Percentiles rank a stretch among this genome's conserved stretches.
phyloP scores from a whole-genome alignment of 31 red algal genomes.

The Porphyra umbilicalis region DNA sequence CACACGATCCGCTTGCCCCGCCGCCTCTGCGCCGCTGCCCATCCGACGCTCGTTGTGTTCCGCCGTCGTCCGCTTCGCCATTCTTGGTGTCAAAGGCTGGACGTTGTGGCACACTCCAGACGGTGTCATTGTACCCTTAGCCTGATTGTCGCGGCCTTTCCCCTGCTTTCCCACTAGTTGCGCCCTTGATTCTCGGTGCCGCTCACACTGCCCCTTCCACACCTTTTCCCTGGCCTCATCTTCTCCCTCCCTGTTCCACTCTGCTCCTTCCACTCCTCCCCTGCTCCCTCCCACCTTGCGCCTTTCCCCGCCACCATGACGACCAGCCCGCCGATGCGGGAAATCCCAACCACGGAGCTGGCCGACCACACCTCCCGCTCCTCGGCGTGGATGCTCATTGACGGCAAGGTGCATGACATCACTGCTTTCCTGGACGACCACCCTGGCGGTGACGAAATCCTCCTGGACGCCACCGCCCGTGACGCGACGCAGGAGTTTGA shows the following conservation, averaged over 20 bases:
- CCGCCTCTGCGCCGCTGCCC: too few species aligned
- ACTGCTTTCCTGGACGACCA: slow-evolving; percentile 82
- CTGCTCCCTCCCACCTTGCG: background rate
- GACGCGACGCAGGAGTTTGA: slow-evolving; percentile 90
- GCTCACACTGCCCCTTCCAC: too few species aligned
- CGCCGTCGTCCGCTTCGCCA: too few species aligned
- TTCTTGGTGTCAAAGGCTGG: too few species aligned
- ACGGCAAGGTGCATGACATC: slow-evolving; percentile 82
- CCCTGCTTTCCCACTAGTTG: too few species aligned
- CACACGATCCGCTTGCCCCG: too few species aligned
- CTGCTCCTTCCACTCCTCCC: background rate
- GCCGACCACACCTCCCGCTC: slow-evolving; percentile 56
- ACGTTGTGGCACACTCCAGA: too few species aligned
- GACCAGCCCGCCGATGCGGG: background rate
- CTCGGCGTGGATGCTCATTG: slow-evolving; percentile 89
- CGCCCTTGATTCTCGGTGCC: too few species aligned
- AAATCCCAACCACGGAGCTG: slow-evolving; percentile 32
- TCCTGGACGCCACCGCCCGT: slow-evolving; percentile 78
- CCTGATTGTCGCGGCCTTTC: too few species aligned
- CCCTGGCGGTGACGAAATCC: slow-evolving; percentile 91
- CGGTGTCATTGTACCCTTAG: too few species aligned
- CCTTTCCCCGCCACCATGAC: background rate
- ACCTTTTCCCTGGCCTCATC: background rate
- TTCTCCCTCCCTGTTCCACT: background rate
- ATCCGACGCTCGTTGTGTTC: too few species aligned